phyloP scores from a whole-genome alignment of 305 asterid genomes.

The Solanum chacoense region DNA sequence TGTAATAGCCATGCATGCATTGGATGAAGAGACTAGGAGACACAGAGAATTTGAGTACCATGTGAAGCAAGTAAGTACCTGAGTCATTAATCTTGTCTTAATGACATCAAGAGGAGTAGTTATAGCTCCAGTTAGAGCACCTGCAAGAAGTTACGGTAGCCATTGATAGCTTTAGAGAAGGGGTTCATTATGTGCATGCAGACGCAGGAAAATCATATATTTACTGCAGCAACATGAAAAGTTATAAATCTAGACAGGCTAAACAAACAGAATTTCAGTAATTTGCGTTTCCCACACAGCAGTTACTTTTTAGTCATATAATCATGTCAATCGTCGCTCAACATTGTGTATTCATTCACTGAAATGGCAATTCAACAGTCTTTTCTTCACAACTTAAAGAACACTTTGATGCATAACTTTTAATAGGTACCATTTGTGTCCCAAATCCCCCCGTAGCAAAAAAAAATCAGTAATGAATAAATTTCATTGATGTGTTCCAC shows the following conservation, averaged over 20 bases:
- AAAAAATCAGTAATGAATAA: not conserved
- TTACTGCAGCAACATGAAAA: not conserved
- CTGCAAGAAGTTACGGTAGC: constrained; percentile 20
- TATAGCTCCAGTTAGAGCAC: constrained; percentile 92
- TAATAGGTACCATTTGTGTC: not conserved
- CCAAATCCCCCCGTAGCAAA: not conserved
- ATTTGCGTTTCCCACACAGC: not conserved
- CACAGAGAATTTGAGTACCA: not conserved
- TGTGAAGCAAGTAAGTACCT: constrained; percentile 33
- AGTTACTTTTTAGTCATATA: not conserved
- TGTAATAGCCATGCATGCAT: not conserved
- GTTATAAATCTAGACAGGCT: not conserved
- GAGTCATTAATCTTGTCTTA: constrained; percentile 90
- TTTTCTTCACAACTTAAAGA: not conserved
- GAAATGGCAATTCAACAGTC: not conserved
- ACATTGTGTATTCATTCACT: not conserved
- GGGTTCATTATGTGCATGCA: not conserved
- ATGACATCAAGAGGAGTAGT: constrained; percentile 98
- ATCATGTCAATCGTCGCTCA: not conserved
- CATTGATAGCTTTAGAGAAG: not conserved
- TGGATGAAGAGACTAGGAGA: not conserved
- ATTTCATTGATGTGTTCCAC: not conserved
- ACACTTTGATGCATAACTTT: not conserved
- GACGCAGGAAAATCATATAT: not conserved
- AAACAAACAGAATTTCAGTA: not conserved